Evolutionary conservation across 1,139 yeast genomes (phyloP).

Genomic region (Candida frijolesensis): DNA sequence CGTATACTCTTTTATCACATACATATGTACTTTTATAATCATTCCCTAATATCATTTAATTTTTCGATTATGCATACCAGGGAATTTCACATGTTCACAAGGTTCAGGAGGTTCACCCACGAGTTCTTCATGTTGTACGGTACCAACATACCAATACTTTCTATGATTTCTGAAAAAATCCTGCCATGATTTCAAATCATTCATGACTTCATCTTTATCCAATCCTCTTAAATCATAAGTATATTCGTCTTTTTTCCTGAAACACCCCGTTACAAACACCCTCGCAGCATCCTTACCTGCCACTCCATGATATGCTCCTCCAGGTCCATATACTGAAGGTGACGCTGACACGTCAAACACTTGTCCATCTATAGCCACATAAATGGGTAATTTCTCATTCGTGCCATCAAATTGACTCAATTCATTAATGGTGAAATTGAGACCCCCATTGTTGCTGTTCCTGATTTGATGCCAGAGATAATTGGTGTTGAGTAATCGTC

Average conservation of each 20-base stretch:
- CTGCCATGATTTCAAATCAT: conserved; percentile 51
- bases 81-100: conserved; percentile 40
- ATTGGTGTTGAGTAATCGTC: conserved; percentile 50
- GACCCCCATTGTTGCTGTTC: conserved; percentile 7
- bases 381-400: conserved; percentile 53
- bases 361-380: conserved; percentile 64
- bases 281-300: conserved; percentile 75
- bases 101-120: conserved; percentile 39
- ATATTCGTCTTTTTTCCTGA: conserved; percentile 54
- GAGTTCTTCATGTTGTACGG: conserved; percentile 43
- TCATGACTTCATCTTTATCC: conserved; percentile 32
- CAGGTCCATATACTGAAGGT: conserved; percentile 62
- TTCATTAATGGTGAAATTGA: conserved; percentile 46
- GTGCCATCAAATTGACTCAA: conserved; percentile 57
- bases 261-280: conserved; percentile 79
- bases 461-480: conserved; percentile 34
- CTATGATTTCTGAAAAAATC: conserved; percentile 46
- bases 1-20: conserved; percentile 1
- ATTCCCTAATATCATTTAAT: neutral
- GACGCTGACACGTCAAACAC: conserved; percentile 69
- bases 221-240: conserved; percentile 74
- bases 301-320: conserved; percentile 61
- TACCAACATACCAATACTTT: conserved; percentile 68
- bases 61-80: conserved; percentile 21
- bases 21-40: neutral